Percentiles rank a stretch among this genome's conserved stretches.
Conservation (phyloP, 306 rosid species). For the Lathyrus oleraceus region DNA sequence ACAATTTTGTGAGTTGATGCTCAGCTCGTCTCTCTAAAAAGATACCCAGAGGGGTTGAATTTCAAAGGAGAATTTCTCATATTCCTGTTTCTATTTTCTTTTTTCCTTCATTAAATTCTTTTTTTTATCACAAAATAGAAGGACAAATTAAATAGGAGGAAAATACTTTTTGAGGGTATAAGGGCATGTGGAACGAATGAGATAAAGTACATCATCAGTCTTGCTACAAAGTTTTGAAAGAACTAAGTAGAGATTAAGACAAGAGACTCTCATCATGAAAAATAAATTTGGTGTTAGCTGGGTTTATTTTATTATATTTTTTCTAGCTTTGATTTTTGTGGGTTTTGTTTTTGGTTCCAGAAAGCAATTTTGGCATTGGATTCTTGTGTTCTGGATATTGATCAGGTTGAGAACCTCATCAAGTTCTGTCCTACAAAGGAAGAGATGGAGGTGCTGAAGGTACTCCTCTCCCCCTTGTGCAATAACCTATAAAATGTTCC, state of each 20-base stretch:
- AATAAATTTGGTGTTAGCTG: background rate
- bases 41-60: conserved; percentile 3
- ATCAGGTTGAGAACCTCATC: conserved; percentile 94
- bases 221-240: background rate
- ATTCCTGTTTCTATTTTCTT: background rate
- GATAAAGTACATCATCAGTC: background rate
- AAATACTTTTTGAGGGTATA: background rate
- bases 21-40: conserved; percentile 11
- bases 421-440: conserved; percentile 95
- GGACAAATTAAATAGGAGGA: conserved; percentile 7
- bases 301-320: conserved; percentile 3
- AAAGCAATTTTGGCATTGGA: conserved; percentile 58
- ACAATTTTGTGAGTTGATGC: background rate
- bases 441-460: conserved; percentile 94
- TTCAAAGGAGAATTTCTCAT: background rate
- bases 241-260: background rate
- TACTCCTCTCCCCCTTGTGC: conserved; percentile 27
- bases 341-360: conserved; percentile 53
- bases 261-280: background rate
- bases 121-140: background rate
- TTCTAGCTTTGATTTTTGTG: conserved; percentile 13
- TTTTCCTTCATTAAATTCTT: conserved; percentile 3
- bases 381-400: conserved; percentile 49
- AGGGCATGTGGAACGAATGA: background rate
- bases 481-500: background rate